Percentiles rank a stretch among this genome's conserved stretches.
phyloP scores from a whole-genome alignment of 2,329 filamentous ascomycete species.

The Cadophora sp. region DNA sequence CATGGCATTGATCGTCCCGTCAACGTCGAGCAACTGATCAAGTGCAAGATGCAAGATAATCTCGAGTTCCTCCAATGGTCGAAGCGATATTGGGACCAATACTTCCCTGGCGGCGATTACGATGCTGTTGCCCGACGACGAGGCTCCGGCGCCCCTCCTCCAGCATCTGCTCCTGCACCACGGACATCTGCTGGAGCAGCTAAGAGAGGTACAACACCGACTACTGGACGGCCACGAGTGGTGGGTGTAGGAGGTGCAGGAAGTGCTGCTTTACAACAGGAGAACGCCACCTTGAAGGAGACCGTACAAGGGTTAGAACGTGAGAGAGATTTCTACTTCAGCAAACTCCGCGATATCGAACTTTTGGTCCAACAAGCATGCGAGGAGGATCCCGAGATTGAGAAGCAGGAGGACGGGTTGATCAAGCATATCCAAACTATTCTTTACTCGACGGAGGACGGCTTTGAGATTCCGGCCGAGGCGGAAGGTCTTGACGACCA shows the following conservation, averaged over 20 bases:
- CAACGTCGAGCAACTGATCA: constrained; percentile 86
- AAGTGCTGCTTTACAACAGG: constrained; percentile 77
- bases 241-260: constrained; percentile 60
- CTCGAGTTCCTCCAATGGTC: constrained; percentile 98
- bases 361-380: constrained; percentile 90
- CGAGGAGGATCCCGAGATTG: constrained; percentile 89
- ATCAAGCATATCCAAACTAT: constrained; percentile 97
- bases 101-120: constrained; percentile 97
- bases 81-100: constrained; percentile 97
- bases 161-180: constrained; percentile 54
- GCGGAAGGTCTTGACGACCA: constrained; percentile 71
- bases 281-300: constrained; percentile 91
- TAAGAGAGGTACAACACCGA: constrained; percentile 49
- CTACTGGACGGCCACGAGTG: constrained; percentile 51
- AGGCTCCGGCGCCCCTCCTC: constrained; percentile 67
- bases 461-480: constrained; percentile 89
- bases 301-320: constrained; percentile 94
- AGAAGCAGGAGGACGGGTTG: constrained; percentile 90
- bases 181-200: constrained; percentile 56
- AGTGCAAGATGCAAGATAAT: constrained; percentile 99
- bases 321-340: constrained; percentile 99
- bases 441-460: constrained; percentile 94
- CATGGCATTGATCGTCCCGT: constrained; percentile 90
- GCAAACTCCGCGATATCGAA: constrained; percentile 97
- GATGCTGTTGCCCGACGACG: constrained; percentile 88